Evolutionary conservation across 345 rosid species (phyloP).

Genomic region (Crucihimalaya himalaica): DNA sequence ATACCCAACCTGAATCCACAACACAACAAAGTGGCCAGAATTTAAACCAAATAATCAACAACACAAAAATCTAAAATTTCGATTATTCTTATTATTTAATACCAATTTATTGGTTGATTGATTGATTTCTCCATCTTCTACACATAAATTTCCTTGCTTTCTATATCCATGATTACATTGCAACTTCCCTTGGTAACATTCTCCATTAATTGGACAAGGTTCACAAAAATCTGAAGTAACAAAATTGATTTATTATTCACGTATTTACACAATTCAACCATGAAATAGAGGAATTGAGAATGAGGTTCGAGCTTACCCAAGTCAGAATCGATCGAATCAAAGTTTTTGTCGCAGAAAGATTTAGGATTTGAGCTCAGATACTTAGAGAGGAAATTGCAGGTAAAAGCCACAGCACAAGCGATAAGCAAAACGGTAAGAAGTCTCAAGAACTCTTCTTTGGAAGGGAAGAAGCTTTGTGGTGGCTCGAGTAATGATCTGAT

Average conservation of each 20-base stretch:
- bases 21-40: not conserved
- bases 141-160: conserved; percentile 58
- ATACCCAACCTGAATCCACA: conserved; percentile 50
- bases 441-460: conserved; percentile 57
- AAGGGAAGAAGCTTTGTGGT: conserved; percentile 67
- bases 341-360: conserved; percentile 61
- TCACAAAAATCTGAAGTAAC: conserved; percentile 63
- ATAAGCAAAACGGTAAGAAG: conserved; percentile 56
- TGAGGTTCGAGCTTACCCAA: conserved; percentile 44
- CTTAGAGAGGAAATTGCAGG: conserved; percentile 56
- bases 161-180: conserved; percentile 68
- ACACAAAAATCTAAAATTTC: not conserved
- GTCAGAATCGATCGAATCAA: conserved; percentile 45
- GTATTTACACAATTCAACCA: not conserved
- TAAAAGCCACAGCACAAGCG: conserved; percentile 64
- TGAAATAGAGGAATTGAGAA: not conserved
- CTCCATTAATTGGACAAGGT: conserved; percentile 73
- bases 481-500: conserved; percentile 53
- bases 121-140: conserved; percentile 78
- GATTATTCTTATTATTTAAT: conserved; percentile 35
- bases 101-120: conserved; percentile 81
- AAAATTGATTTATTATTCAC: not conserved
- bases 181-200: conserved; percentile 67
- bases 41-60: conserved; percentile 26
- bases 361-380: conserved; percentile 45